A percentile compares a stretch with the other conserved stretches of the same genome.
Conservation (phyloP, 73 alveolate genomes). For the Tetrahymena malaccensis region DNA sequence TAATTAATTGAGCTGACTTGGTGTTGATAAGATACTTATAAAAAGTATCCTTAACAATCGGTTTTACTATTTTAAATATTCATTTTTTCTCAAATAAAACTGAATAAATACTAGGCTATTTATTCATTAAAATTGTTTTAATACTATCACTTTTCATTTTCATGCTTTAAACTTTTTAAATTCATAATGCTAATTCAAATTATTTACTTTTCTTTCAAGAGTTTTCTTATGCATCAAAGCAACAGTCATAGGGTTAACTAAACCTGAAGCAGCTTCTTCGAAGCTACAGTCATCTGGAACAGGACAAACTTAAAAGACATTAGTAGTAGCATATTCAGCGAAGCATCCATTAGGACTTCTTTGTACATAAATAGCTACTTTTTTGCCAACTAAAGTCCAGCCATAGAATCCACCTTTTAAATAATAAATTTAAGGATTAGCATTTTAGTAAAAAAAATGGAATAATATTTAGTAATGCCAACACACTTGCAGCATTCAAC, state of each 20-base stretch:
- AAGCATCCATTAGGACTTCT: slow-evolving; percentile 48
- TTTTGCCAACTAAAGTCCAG: slow-evolving; percentile 77
- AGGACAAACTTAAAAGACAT: slow-evolving; percentile 50
- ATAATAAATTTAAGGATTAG: background rate
- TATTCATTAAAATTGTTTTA: background rate
- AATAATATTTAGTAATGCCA: background rate
- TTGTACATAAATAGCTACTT: slow-evolving; percentile 58
- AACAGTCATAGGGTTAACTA: slow-evolving; percentile 69
- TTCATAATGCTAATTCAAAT: background rate
- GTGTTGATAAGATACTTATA: background rate
- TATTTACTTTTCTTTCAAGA: slow-evolving; percentile 8
- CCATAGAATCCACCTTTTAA: slow-evolving; percentile 72
- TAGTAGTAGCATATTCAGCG: slow-evolving; percentile 70
- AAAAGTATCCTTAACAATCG: background rate
- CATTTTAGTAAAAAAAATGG: no score
- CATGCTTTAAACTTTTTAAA: no score
- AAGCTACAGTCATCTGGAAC: slow-evolving; percentile 41
- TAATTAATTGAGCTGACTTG: background rate
- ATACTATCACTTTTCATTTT: background rate
- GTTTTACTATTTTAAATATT: background rate
- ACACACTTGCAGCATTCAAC: no score
- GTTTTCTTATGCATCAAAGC: slow-evolving; percentile 43
- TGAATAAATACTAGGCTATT: background rate
- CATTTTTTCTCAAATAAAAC: background rate
- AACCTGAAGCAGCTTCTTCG: slow-evolving; percentile 52